Percentiles rank a stretch among this genome's conserved stretches.
Evolutionary conservation across 192 early-diverging fungal genomes (phyloP).

Genomic region (Allomyces javanicus): DNA sequence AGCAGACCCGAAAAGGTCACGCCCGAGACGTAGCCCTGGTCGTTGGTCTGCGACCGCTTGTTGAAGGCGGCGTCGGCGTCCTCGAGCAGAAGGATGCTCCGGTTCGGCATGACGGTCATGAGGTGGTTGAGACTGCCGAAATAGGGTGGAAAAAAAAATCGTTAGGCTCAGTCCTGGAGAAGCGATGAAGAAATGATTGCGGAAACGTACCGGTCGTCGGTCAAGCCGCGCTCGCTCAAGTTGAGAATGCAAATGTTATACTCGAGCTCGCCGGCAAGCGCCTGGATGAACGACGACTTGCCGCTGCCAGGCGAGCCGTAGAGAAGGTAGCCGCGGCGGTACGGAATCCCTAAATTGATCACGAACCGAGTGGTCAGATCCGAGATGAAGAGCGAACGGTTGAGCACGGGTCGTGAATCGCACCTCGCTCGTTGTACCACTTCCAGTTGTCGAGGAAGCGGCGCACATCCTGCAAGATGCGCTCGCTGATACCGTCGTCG

Average conservation of each 20-base stretch:
- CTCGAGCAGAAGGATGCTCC: slow-evolving; percentile 59
- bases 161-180: too few relatives aligned
- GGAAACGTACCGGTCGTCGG: slow-evolving; percentile 39
- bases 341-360: slow-evolving; percentile 47
- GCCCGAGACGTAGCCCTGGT: slow-evolving; percentile 35
- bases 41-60: slow-evolving; percentile 40
- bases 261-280: slow-evolving; percentile 65
- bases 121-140: slow-evolving; percentile 37
- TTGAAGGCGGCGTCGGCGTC: slow-evolving; percentile 73
- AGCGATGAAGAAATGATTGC: too few relatives aligned
- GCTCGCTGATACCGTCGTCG: slow-evolving; percentile 39
- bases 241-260: slow-evolving; percentile 81
- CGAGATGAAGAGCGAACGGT: too few relatives aligned
- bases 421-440: slow-evolving; percentile 64
- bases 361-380: not conserved
- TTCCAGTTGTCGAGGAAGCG: slow-evolving; percentile 59
- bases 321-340: slow-evolving; percentile 68
- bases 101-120: slow-evolving; percentile 54
- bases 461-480: slow-evolving; percentile 45
- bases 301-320: slow-evolving; percentile 79
- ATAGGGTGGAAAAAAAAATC: too few relatives aligned
- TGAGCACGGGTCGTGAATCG: not conserved
- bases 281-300: slow-evolving; percentile 83
- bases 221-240: slow-evolving; percentile 57
- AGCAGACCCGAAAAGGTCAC: slow-evolving; percentile 70